phyloP scores from a whole-genome alignment of 306 rosid species.

The Cucurbita maxima region DNA sequence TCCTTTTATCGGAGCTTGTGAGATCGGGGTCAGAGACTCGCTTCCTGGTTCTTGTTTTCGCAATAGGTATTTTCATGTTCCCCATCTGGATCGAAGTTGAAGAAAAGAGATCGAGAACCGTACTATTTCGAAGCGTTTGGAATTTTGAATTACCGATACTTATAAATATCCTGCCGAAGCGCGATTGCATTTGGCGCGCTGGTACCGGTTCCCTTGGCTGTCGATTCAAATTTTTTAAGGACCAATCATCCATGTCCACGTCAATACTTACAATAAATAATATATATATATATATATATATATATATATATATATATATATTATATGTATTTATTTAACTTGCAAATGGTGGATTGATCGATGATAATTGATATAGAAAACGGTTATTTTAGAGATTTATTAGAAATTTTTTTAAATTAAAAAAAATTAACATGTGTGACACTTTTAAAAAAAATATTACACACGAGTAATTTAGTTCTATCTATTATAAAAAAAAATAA shows the following conservation, averaged over 20 bases:
- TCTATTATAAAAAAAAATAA: too few relatives aligned
- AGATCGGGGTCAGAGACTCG: constrained; percentile 32
- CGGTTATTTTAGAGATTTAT: too few relatives aligned
- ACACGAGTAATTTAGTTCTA: too few relatives aligned
- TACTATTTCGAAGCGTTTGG: not conserved
- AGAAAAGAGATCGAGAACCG: not conserved
- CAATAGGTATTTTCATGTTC: constrained; percentile 31
- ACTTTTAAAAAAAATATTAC: too few relatives aligned
- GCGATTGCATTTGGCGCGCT: not conserved
- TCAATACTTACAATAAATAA: not conserved
- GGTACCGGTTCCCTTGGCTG: not conserved
- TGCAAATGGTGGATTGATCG: too few relatives aligned
- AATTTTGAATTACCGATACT: not conserved
- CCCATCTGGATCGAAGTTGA: not conserved
- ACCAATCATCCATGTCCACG: not conserved
- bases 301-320: too few relatives aligned
- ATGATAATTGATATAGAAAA: too few relatives aligned
- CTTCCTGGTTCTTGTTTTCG: constrained; percentile 32
- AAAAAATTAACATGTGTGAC: too few relatives aligned
- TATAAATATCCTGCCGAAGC: not conserved
- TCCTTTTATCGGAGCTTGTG: constrained; percentile 30
- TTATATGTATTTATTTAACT: too few relatives aligned
- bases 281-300: too few relatives aligned
- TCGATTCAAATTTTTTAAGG: not conserved
- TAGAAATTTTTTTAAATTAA: too few relatives aligned